Evolutionary conservation across 176 grass and related monocot genomes (phyloP), one percentile per base, ranked within the genome.

Genomic region (Aegilops longissima): DNA sequence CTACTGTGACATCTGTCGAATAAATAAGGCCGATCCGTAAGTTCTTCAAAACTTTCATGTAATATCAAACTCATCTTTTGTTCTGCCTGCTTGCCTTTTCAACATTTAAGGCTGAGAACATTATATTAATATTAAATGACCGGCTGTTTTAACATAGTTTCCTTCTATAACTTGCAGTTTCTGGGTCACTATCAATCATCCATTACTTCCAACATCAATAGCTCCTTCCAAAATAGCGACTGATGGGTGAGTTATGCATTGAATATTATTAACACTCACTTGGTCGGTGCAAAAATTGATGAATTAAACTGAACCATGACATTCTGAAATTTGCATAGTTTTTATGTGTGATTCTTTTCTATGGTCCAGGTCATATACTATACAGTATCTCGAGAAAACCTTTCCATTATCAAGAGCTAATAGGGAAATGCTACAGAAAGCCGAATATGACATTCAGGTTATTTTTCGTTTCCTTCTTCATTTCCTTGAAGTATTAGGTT

Each of bases 11-110:
- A 79, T 90, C 70, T 96, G 96, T 61, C 92, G 96, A 92, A 87
- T 98, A 76, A 90, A 78, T 76, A 92, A 90, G 85, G 93, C 90
- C 61, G 96, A 98, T 75, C 96, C 96, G 92, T 98, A 92, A 85
- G 96, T 93, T 62, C 33, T 86, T 58, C 44, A 35, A 68, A 80
- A 66, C 69, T 80, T 80, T 70, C 36, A 59, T 49, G 13, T 59
- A 27, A 47, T 76, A 36, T 23, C 44, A 13, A 85, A 58, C 30
- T 80, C 56, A 73, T 79, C 7, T 12, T 71, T 58, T 78, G 9
- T 86, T 23, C 14, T 59, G 72, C 35, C 20, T 25, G 8, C 52
- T 78, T 83, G 21, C 31, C 65, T 76, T 27, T 66, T 30, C 12
- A 23, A 76, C 69, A 68, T 68, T 54, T 68, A 47, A 45, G 42